Evolutionary conservation across 2,329 filamentous ascomycete species (phyloP).

Genomic region (Trichoderma sp.): DNA sequence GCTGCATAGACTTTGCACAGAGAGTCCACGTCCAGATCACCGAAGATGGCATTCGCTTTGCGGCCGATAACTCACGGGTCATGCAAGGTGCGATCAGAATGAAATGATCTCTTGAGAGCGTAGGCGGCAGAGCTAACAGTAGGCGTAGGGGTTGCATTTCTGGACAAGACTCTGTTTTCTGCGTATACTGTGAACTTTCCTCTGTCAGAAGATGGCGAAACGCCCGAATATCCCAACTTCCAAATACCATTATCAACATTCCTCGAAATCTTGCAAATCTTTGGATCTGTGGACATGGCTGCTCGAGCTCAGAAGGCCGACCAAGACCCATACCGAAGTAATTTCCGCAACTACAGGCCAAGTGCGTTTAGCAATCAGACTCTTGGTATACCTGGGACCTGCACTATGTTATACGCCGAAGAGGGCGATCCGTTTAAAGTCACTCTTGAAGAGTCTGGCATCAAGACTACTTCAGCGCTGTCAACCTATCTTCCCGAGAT

Average conservation of each 20-base stretch:
- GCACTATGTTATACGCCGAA: conserved; percentile 73
- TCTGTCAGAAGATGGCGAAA: conserved; percentile 36
- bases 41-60: conserved; percentile 80
- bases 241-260: conserved; percentile 84
- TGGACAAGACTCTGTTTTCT: conserved; percentile 86
- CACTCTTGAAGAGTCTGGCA: conserved; percentile 78
- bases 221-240: conserved; percentile 62
- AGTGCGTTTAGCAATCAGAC: conserved; percentile 82
- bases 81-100: conserved; percentile 69
- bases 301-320: conserved; percentile 57
- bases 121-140: conserved; percentile 17
- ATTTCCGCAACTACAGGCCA: conserved; percentile 58
- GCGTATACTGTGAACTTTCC: conserved; percentile 68
- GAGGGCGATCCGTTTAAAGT: conserved; percentile 78
- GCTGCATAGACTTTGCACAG: conserved; percentile 58
- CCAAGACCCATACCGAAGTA: conserved; percentile 59
- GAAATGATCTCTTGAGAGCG: conserved; percentile 1
- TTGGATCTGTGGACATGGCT: conserved; percentile 74
- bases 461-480: conserved; percentile 86
- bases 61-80: conserved; percentile 80
- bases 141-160: conserved; percentile 59
- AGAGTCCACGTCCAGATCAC: conserved; percentile 70
- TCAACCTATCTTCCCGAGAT: conserved; percentile 79
- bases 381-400: conserved; percentile 80
- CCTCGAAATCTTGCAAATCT: conserved; percentile 92